phyloP scores from a whole-genome alignment of 116 monocot species.

The Zostera marina region DNA sequence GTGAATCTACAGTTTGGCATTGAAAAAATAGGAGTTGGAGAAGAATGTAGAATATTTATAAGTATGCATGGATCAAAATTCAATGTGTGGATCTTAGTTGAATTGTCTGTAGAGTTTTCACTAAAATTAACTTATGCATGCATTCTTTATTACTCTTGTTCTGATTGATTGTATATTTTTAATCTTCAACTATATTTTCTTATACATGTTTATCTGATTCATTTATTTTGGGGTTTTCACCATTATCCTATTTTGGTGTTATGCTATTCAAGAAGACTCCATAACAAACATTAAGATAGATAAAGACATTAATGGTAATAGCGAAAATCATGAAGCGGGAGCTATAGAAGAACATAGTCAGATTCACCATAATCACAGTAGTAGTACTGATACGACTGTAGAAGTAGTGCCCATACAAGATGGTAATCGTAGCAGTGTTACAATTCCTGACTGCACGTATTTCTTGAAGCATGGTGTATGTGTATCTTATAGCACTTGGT shows the following conservation, averaged over 20 bases:
- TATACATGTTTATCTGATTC: neutral
- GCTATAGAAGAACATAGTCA: neutral
- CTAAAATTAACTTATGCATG: no score
- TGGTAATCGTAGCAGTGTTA: neutral
- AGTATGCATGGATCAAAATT: no score
- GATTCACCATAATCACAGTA: neutral
- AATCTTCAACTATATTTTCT: neutral
- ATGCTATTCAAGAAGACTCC: slow-evolving; percentile 1
- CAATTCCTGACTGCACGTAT: slow-evolving; percentile 34
- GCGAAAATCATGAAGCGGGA: neutral
- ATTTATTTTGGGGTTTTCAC: neutral
- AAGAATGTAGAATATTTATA: no score
- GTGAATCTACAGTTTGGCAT: no score
- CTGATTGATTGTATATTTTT: no score
- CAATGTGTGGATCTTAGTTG: no score
- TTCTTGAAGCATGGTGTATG: slow-evolving; percentile 48
- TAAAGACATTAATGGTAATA: no score
- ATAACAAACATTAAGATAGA: slow-evolving; percentile 2
- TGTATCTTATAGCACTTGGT: slow-evolving; percentile 52
- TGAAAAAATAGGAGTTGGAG: no score
- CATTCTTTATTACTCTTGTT: no score
- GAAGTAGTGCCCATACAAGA: no score
- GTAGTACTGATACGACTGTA: neutral
- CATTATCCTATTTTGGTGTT: neutral
- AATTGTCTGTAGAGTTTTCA: no score